Evolutionary conservation across 1,284 basidiomycete genomes (phyloP).

Genomic region (Stygiomarasmius scandens): DNA sequence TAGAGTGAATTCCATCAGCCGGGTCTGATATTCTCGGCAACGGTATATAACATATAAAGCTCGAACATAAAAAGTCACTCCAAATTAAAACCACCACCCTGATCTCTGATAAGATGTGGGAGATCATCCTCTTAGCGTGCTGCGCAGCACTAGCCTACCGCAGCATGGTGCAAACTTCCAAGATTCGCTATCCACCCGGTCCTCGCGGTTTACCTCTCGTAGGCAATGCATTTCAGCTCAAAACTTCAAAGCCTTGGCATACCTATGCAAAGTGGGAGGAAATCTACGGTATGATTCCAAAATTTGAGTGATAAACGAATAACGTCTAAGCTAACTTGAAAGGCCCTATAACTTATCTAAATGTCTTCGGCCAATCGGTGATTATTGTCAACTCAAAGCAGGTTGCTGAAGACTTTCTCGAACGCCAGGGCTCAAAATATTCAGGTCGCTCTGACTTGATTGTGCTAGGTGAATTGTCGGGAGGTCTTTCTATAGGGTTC

Average conservation of each 20-base stretch:
- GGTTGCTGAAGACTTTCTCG: conserved; percentile 15
- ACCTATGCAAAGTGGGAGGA: conserved; percentile 7
- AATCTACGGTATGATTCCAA: not conserved
- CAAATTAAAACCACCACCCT: no score
- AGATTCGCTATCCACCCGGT: conserved; percentile 11
- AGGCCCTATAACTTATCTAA: conserved; percentile 15
- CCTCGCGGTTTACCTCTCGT: conserved; percentile 13
- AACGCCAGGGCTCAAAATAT: conserved; percentile 14
- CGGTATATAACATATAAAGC: no score
- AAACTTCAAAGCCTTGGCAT: conserved; percentile 4
- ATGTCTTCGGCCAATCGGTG: conserved; percentile 8
- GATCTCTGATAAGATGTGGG: no score
- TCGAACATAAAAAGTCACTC: no score
- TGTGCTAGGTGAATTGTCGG: not conserved
- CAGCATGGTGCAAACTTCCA: no score
- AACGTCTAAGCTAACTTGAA: not conserved
- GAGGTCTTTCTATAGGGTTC: no score
- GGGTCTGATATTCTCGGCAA: no score
- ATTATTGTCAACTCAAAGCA: conserved; percentile 12
- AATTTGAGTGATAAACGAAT: no score
- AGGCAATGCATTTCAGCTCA: conserved; percentile 10
- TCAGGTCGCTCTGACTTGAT: conserved; percentile 14
- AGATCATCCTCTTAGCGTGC: no score
- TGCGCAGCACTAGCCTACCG: no score
- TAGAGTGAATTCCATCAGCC: no score